phyloP scores from a whole-genome alignment of 148 eudicot species.

The Beta vulgaris region DNA sequence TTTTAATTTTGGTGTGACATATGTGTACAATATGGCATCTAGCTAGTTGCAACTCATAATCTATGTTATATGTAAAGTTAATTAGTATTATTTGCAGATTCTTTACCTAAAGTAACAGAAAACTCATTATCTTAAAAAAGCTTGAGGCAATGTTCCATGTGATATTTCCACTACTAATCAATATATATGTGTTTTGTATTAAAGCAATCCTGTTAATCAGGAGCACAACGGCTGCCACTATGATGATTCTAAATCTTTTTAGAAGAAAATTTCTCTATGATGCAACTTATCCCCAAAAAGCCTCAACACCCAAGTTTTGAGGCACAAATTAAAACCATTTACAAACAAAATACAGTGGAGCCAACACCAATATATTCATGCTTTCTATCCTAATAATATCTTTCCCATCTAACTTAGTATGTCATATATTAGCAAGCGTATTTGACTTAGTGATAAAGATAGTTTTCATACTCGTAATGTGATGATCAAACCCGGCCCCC shows the following conservation, averaged over 20 bases:
- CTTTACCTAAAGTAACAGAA: not conserved
- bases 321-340: not conserved
- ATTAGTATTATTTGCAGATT: not conserved
- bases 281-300: too few relatives aligned
- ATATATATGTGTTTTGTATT: not conserved
- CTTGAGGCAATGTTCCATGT: constrained; percentile 6
- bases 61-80: constrained; percentile 3
- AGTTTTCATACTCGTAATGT: too few relatives aligned
- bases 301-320: not conserved
- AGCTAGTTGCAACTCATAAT: constrained; percentile 16
- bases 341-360: not conserved
- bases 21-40: constrained; percentile 6
- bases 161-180: constrained; percentile 7
- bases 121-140: constrained; percentile 2
- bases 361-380: not conserved
- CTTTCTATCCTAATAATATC: not conserved
- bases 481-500: too few relatives aligned
- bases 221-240: constrained; percentile 14
- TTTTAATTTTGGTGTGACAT: too few relatives aligned
- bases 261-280: not conserved
- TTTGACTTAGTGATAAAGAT: too few relatives aligned
- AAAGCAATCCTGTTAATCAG: constrained; percentile 16
- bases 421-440: too few relatives aligned
- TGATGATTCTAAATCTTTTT: not conserved
- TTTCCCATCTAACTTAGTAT: too few relatives aligned